Percentiles rank a stretch among this genome's conserved stretches.
phyloP scores from a whole-genome alignment of 1,139 yeast genomes.

The Geotrichum siamense region DNA sequence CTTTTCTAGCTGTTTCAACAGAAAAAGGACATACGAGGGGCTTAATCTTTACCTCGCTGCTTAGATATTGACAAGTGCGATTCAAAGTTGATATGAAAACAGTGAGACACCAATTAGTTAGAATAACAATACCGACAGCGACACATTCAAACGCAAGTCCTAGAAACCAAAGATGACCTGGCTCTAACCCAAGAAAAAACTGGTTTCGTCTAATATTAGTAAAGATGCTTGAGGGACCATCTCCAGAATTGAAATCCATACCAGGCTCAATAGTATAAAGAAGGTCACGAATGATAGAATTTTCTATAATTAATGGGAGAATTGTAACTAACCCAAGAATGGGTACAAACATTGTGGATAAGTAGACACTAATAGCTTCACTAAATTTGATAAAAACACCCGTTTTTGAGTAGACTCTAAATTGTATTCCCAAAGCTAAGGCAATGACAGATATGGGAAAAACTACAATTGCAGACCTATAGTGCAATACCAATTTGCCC shows the following conservation, averaged over 20 bases:
- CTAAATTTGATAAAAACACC: conserved; percentile 48
- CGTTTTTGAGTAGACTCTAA: conserved; percentile 22
- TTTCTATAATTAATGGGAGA: conserved; percentile 38
- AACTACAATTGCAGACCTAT: conserved; percentile 30
- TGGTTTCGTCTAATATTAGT: conserved; percentile 31
- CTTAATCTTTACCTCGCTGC: not conserved
- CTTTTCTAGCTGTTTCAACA: not conserved
- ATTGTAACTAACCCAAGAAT: conserved; percentile 29
- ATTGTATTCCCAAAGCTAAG: conserved; percentile 27
- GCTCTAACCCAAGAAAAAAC: conserved; percentile 63
- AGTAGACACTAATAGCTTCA: conserved; percentile 40
- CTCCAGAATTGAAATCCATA: conserved; percentile 24
- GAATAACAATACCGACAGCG: conserved; percentile 41
- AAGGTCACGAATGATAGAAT: conserved; percentile 19
- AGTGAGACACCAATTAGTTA: conserved; percentile 15
- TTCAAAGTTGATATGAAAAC: not conserved
- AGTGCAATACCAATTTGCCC: conserved; percentile 34
- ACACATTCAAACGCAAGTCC: conserved; percentile 53
- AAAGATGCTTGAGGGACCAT: conserved; percentile 24
- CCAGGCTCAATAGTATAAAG: conserved; percentile 36
- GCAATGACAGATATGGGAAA: conserved; percentile 31
- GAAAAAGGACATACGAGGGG: not conserved
- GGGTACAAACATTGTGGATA: conserved; percentile 27
- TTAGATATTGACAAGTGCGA: not conserved
- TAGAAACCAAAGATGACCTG: conserved; percentile 46